phyloP scores from a whole-genome alignment of 1,139 yeast genomes.

The Candida pseudoviswanathii region DNA sequence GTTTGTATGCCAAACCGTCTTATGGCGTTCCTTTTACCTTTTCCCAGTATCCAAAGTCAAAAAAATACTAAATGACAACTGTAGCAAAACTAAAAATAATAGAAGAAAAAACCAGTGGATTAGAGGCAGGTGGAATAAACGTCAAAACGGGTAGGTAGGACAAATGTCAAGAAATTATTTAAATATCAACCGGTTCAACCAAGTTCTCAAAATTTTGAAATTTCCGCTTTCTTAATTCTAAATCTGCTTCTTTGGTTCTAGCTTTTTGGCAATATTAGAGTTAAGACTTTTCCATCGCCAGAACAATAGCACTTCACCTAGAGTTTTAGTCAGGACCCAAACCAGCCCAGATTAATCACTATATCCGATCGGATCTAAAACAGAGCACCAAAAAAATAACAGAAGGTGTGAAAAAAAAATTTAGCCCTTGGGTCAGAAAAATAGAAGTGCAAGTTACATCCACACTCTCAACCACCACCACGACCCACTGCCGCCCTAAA shows the following conservation, averaged over 20 bases:
- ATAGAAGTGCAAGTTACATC: too few species aligned
- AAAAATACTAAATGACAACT: background rate
- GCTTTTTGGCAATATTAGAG: background rate
- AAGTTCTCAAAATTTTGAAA: background rate
- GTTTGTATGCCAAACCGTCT: background rate
- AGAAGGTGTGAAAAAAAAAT: background rate
- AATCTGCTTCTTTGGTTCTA: background rate
- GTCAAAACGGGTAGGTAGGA: background rate
- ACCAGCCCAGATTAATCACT: background rate
- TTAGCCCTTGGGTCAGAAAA: too few species aligned
- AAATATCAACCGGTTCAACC: background rate
- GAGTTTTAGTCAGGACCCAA: too few species aligned
- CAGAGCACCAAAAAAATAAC: background rate
- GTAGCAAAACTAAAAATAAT: background rate
- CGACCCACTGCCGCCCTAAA: too few species aligned
- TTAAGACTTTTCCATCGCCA: background rate
- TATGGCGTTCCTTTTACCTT: too few species aligned
- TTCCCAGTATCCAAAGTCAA: background rate
- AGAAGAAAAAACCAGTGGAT: background rate
- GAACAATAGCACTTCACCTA: too few species aligned
- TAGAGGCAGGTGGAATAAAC: background rate
- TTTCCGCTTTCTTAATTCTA: background rate
- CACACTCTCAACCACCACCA: too few species aligned
- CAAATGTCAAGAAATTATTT: background rate
- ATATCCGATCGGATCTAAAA: conserved; percentile 4